Conservation (phyloP, 2,329 filamentous ascomycete genomes). For the Aureobasidium subglaciale region DNA sequence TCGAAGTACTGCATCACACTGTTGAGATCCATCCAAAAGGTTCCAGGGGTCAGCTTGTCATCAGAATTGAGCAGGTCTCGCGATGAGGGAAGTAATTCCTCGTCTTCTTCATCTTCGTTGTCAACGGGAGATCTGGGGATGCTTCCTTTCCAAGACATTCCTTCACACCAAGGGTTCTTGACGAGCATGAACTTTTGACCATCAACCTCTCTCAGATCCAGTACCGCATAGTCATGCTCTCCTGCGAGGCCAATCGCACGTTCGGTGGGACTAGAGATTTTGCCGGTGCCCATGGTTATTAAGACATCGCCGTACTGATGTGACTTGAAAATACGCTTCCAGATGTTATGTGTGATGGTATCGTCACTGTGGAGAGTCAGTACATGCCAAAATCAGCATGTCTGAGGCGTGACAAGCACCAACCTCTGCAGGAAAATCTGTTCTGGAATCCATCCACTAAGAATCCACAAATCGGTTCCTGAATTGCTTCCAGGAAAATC, state of each 20-base stretch:
- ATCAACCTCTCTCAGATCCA: conserved; percentile 64
- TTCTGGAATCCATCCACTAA: conserved; percentile 95
- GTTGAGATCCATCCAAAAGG: conserved; percentile 88
- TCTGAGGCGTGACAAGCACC: conserved; percentile 12
- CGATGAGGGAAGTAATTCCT: conserved; percentile 24
- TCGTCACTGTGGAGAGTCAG: conserved; percentile 55
- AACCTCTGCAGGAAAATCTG: conserved; percentile 82
- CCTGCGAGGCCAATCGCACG: conserved; percentile 72
- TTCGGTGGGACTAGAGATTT: conserved; percentile 69
- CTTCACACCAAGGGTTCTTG: conserved; percentile 94
- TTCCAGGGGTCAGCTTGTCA: conserved; percentile 53
- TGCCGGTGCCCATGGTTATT: conserved; percentile 83
- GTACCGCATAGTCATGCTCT: conserved; percentile 88
- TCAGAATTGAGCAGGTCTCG: conserved; percentile 31
- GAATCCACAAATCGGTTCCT: conserved; percentile 83
- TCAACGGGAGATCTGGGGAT: conserved; percentile 4
- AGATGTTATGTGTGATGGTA: conserved; percentile 66
- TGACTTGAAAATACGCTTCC: conserved; percentile 66
- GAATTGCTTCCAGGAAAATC: conserved; percentile 98
- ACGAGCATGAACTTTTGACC: conserved; percentile 65
- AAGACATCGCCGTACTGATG: conserved; percentile 76
- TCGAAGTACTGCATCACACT: conserved; percentile 88
- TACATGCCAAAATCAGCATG: neutral
- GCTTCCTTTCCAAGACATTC: conserved; percentile 62
- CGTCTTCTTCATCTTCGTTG: conserved; percentile 18